Evolutionary conservation across 140 eudicot genomes (phyloP), one percentile per base, ranked within the genome.

Genomic region (Bidens hawaiensis): DNA sequence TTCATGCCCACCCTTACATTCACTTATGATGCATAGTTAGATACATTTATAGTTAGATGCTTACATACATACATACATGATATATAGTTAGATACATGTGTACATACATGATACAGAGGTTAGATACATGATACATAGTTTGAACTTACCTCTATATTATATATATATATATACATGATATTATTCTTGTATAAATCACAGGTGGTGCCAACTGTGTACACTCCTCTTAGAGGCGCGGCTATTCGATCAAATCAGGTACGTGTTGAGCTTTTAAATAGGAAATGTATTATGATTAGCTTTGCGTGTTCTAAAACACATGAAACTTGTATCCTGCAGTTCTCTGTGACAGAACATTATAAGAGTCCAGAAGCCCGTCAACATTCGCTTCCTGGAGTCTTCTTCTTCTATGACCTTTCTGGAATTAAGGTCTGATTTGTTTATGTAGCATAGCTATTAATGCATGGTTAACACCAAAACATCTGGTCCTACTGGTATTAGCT

Each of bases 191-290:
- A 1, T 64, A 27, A 27, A 60, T 51, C 75, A 34, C 78, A 90
- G 97, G 95, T 90, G 62, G 97, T 90, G 16, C 94, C 97, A 65
- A 86, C 97, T 19, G 59, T 83, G 38, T 90, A 86, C 78, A 90
- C 86, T 27, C 79, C 82, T 60, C 69, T 79, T 58, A 77, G 82
- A 59, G 90, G 95, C 11, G 76, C 71, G 33, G 78, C 75, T 34
- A 90, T 86, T 51, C 65, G 60, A 22, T 90, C 97, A 72, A 86
- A 90, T 84, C 97, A 90, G 97, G 97, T 83, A 76, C 16, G n/a
- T 43, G 4, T 18, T 45, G 43, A 36, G 52, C 14, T 9, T 53
- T 53, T 22, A 38, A 1, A 65, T 56, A 38, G 57, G 57, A 26
- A 56, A 41, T 71, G 14, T 58, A 18, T 23, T 51, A 56, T 15